phyloP scores from a whole-genome alignment of 768 basidiomycete genomes.

The Amyloporia xantha region DNA sequence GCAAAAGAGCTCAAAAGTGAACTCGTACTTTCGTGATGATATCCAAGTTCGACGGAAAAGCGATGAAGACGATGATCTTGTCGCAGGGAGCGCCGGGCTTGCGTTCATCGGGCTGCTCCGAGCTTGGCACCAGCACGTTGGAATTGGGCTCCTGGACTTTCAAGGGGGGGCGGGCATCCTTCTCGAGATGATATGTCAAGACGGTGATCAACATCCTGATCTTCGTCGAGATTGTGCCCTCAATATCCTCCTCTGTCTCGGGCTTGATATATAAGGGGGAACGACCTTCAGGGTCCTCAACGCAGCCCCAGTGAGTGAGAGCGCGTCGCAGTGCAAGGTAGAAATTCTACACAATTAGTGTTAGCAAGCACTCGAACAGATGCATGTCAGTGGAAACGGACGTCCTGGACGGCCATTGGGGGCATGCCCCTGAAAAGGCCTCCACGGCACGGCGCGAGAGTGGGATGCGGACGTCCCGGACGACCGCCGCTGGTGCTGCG shows the following conservation, averaged over 20 bases:
- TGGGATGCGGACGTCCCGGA: no score
- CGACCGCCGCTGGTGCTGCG: no score
- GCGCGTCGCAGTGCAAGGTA: neutral
- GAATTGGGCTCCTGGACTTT: neutral
- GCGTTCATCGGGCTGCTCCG: neutral
- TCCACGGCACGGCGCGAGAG: no score
- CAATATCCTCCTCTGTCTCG: neutral
- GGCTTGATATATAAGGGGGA: neutral
- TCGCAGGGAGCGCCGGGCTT: slow-evolving; percentile 1
- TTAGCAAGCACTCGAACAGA: no score
- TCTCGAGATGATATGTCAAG: neutral
- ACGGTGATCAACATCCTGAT: neutral
- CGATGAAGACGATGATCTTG: slow-evolving; percentile 10
- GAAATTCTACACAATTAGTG: neutral
- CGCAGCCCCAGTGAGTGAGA: neutral
- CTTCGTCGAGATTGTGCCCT: neutral
- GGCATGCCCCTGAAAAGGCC: no score
- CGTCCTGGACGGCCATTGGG: no score
- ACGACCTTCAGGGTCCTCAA: neutral
- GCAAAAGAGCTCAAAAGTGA: neutral
- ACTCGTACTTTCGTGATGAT: slow-evolving; percentile 5
- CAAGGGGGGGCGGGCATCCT: neutral
- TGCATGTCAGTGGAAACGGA: no score
- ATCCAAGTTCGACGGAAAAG: slow-evolving; percentile 7
- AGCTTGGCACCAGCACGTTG: neutral